Evolutionary conservation across 2,329 filamentous ascomycete genomes (phyloP), one percentile per base, ranked within the genome.

Genomic region (Aspergillus jensenii): DNA sequence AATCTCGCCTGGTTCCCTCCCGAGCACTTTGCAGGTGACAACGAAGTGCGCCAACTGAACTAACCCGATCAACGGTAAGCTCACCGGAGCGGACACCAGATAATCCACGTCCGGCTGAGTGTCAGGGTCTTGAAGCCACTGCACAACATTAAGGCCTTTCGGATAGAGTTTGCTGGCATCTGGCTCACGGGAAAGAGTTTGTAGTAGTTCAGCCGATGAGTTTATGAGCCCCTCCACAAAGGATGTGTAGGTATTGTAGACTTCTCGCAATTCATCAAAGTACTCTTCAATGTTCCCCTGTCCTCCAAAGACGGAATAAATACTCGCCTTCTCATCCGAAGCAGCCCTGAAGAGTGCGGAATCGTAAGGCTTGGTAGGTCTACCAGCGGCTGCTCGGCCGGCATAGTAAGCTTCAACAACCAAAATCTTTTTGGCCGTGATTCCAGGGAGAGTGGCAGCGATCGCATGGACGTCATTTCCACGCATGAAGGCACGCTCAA

Each of bases 221-320:
- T 84, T 83, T 70, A 99, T 84, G 63, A 98, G 87, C 64, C 96
- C 91, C 66, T 91, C 89, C 5, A 97, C 87, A 66, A 99, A 96
- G 27, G 90, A 90, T 12, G 90, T 89, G 78, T 99, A 99, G 59
- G 93, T 96, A 68, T 83, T 87, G 80, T 93, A 93, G 58, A 98
- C 85, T 74, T 96, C 90, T 56, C 95, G 88, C 62, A 99, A 85
- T 80, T 99, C 95, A 67, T 99, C 93, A 70, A 99, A 99, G 79
- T 99, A 99, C 79, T 99, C 96, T 78, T 99, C 93, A 63, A 99
- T 98, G 77, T 99, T 99, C 68, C 95, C 95, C 76, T 99, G 95
- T 6, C 95, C 95, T 59, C 95, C 95, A 66, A 98, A 96, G 61
- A 99, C 92, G 64, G 88, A 93, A 80, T 96, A 99, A 59, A 99